phyloP scores from a whole-genome alignment of 1,139 yeast species.

The Zygoascus sp. region DNA sequence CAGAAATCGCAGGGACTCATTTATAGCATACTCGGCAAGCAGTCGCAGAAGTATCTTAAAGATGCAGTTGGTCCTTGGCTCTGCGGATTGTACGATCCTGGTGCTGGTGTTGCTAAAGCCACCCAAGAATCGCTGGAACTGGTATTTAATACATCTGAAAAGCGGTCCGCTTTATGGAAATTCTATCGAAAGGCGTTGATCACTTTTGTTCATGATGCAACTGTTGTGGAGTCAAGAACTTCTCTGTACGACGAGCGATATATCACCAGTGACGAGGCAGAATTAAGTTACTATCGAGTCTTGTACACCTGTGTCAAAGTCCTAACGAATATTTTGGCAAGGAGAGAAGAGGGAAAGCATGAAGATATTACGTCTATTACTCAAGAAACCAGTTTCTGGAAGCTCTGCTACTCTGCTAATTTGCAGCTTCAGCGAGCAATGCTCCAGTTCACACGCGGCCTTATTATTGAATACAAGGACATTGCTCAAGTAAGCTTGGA shows the following conservation, averaged over 20 bases:
- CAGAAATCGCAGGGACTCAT: conserved; percentile 62
- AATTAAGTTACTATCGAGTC: conserved; percentile 61
- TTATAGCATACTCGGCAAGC: conserved; percentile 52
- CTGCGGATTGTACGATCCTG: conserved; percentile 66
- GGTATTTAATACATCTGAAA: conserved; percentile 57
- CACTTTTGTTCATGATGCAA: conserved; percentile 48
- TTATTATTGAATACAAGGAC: conserved; percentile 18
- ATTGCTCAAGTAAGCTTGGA: conserved; percentile 24
- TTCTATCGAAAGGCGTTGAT: conserved; percentile 55
- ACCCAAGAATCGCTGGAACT: conserved; percentile 46
- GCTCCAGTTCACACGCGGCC: conserved; percentile 18
- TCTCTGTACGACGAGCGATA: conserved; percentile 75
- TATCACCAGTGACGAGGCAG: conserved; percentile 61
- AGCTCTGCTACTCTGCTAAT: conserved; percentile 26
- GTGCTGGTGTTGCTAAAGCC: conserved; percentile 51
- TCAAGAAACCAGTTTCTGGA: conserved; percentile 28
- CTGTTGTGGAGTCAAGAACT: conserved; percentile 53
- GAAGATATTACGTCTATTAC: conserved; percentile 15
- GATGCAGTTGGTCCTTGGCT: conserved; percentile 72
- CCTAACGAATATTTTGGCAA: conserved; percentile 40
- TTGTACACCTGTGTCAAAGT: conserved; percentile 50
- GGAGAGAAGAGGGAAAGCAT: conserved; percentile 11
- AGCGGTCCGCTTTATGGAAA: conserved; percentile 57
- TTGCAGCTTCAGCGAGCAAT: conserved; percentile 25
- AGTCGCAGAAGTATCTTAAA: conserved; percentile 57